phyloP scores from a whole-genome alignment of 306 rosid species.

The Quercus cerris region DNA sequence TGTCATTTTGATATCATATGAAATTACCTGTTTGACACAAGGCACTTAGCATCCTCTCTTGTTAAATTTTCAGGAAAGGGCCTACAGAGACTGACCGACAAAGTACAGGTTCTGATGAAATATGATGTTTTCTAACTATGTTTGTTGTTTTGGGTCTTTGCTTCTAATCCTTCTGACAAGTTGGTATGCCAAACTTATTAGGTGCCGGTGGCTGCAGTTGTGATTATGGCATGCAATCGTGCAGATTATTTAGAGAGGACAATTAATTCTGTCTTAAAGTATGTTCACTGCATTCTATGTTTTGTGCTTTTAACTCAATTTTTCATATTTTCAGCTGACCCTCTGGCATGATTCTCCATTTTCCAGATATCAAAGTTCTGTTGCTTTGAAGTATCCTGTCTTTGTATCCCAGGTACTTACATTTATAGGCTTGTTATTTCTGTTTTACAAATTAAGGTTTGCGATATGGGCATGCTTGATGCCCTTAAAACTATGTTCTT shows the following conservation, averaged over 20 bases:
- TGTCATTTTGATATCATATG: background rate
- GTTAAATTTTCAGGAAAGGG: slow-evolving; percentile 69
- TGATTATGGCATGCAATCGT: slow-evolving; percentile 97
- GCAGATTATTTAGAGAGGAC: slow-evolving; percentile 95
- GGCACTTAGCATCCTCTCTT: slow-evolving; percentile 28
- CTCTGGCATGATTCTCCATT: slow-evolving; percentile 26
- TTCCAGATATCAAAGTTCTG: slow-evolving; percentile 64
- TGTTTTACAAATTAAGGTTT: slow-evolving; percentile 9
- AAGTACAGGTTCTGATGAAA: slow-evolving; percentile 56
- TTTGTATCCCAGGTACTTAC: slow-evolving; percentile 89
- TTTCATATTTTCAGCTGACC: slow-evolving; percentile 24
- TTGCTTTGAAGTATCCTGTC: slow-evolving; percentile 77
- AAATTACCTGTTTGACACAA: background rate
- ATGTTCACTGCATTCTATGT: slow-evolving; percentile 25
- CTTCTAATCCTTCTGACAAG: slow-evolving; percentile 11
- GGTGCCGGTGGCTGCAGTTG: slow-evolving; percentile 99
- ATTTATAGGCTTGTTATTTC: slow-evolving; percentile 22
- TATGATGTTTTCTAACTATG: slow-evolving; percentile 18
- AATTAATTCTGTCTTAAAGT: slow-evolving; percentile 73
- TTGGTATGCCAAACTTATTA: slow-evolving; percentile 36
- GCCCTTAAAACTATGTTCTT: background rate
- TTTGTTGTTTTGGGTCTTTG: slow-evolving; percentile 23
- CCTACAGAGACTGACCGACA: slow-evolving; percentile 56
- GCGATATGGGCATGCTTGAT: slow-evolving; percentile 7
- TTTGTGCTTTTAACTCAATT: slow-evolving; percentile 6